Evolutionary conservation across 73 alveolate genomes (phyloP).

Genomic region (Tetrahymena borealis): DNA sequence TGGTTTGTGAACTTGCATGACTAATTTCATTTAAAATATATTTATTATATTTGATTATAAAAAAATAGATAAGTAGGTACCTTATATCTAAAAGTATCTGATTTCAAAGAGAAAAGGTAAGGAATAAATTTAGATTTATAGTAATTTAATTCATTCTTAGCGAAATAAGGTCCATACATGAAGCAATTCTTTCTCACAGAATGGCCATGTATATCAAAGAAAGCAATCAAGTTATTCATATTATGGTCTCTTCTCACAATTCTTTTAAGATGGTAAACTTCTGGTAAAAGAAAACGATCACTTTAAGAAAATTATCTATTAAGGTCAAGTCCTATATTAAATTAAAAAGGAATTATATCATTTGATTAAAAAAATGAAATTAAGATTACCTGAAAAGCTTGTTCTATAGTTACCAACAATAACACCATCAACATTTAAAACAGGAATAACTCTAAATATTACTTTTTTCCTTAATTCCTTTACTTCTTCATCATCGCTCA

Average conservation of each 20-base stretch:
- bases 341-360: neutral
- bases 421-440: conserved; percentile 38
- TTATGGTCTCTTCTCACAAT: conserved; percentile 10
- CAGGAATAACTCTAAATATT: conserved; percentile 24
- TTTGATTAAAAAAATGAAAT: neutral
- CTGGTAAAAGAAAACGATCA: conserved; percentile 28
- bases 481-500: neutral
- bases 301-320: conserved; percentile 21
- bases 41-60: no score
- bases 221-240: conserved; percentile 42
- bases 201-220: conserved; percentile 69
- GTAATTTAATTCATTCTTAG: neutral
- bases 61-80: neutral
- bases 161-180: conserved; percentile 58
- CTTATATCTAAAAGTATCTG: neutral
- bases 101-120: neutral
- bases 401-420: conserved; percentile 39
- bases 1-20: neutral
- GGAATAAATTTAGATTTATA: neutral
- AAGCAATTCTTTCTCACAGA: conserved; percentile 56
- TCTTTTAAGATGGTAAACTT: conserved; percentile 23
- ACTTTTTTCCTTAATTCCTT: neutral
- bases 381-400: conserved; percentile 16
- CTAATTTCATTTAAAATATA: neutral
- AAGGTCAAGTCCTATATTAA: neutral